Conservation (phyloP, 2,329 filamentous ascomycete genomes). For the Plenodomus lindquistii region DNA sequence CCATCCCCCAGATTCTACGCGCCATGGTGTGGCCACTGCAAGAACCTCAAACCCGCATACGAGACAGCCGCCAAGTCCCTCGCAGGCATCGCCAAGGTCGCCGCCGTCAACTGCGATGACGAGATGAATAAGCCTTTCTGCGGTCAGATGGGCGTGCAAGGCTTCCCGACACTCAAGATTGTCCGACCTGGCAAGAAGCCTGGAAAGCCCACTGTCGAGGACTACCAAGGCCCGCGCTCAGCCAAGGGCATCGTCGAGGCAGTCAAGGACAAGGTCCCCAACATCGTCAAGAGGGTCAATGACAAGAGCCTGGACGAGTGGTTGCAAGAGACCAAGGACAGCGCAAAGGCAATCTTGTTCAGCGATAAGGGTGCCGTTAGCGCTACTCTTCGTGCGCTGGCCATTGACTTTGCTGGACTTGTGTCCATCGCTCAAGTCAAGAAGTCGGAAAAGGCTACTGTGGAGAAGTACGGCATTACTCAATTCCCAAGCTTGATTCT, state of each 20-base stretch:
- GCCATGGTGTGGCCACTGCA: slow-evolving; percentile 96
- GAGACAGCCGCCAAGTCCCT: slow-evolving; percentile 91
- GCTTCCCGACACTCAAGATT: slow-evolving; percentile 95
- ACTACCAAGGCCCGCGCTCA: slow-evolving; percentile 82
- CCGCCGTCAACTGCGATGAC: slow-evolving; percentile 92
- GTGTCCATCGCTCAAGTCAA: slow-evolving; percentile 82
- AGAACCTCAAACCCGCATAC: slow-evolving; percentile 93
- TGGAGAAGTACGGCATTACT: slow-evolving; percentile 74
- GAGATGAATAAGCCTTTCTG: slow-evolving; percentile 90
- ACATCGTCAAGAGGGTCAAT: slow-evolving; percentile 80
- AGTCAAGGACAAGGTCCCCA: slow-evolving; percentile 85
- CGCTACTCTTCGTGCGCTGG: slow-evolving; percentile 78
- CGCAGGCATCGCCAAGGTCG: slow-evolving; percentile 90
- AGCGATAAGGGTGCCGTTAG: slow-evolving; percentile 90
- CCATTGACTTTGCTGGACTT: slow-evolving; percentile 85
- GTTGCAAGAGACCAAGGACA: slow-evolving; percentile 67
- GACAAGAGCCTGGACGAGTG: slow-evolving; percentile 80
- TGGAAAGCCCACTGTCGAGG: slow-evolving; percentile 80
- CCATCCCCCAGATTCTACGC: slow-evolving; percentile 88
- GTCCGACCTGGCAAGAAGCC: slow-evolving; percentile 81
- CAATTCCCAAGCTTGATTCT: slow-evolving; percentile 82
- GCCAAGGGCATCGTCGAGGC: slow-evolving; percentile 88
- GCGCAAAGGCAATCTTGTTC: slow-evolving; percentile 86
- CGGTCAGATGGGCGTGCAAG: slow-evolving; percentile 81
- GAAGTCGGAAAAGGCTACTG: slow-evolving; percentile 73